Conservation (phyloP, 305 asterid genomes). For the Lippia alba region DNA sequence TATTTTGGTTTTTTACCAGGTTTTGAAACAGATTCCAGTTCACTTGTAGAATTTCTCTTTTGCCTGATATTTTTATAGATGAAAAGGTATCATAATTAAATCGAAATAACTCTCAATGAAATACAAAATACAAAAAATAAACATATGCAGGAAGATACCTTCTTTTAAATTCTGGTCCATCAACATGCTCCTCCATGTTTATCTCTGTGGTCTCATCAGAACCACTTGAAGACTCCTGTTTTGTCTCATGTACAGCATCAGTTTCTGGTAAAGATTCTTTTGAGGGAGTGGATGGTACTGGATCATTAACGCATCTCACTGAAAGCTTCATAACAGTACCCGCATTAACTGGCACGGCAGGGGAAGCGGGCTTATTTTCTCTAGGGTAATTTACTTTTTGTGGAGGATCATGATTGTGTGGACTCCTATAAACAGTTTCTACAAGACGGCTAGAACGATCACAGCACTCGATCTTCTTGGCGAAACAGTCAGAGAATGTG, state of each 20-base stretch:
- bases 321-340: conserved; percentile 41
- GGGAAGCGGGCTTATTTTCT: conserved; percentile 50
- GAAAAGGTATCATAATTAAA: conserved; percentile 29
- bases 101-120: conserved; percentile 21
- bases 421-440: conserved; percentile 73
- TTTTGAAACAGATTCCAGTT: conserved; percentile 53
- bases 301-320: conserved; percentile 39
- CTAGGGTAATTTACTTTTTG: conserved; percentile 53
- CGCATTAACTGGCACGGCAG: conserved; percentile 45
- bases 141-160: conserved; percentile 45
- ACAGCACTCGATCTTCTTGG: conserved; percentile 86
- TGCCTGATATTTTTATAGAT: conserved; percentile 51
- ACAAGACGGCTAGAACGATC: conserved; percentile 57
- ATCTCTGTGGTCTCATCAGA: conserved; percentile 60
- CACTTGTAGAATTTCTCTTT: conserved; percentile 53
- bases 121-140: conserved; percentile 25
- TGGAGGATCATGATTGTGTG: conserved; percentile 89
- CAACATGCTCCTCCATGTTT: conserved; percentile 50
- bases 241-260: conserved; percentile 42
- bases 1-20: conserved; percentile 73
- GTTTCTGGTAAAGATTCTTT: conserved; percentile 47
- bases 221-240: conserved; percentile 55
- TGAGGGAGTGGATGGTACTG: conserved; percentile 49
- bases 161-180: conserved; percentile 62
- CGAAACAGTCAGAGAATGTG: conserved; percentile 72